Evolutionary conservation across 139 green algal genomes (phyloP), one percentile per base, ranked within the genome.

Genomic region (Trebouxia sp.): DNA sequence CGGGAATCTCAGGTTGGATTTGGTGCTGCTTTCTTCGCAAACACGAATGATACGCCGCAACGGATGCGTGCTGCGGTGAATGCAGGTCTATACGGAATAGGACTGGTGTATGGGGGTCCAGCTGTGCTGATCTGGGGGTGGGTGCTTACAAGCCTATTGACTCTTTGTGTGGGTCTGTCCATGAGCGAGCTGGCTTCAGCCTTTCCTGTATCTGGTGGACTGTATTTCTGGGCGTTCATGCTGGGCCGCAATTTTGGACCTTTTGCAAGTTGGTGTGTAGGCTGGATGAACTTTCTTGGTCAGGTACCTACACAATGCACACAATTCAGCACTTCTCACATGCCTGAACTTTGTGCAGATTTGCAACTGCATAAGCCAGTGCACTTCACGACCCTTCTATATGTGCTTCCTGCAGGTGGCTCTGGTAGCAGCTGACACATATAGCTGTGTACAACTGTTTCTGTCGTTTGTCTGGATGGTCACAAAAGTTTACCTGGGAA

Each of bases 201-300:
- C 6, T 56, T 77, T 24, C 69, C 69, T 4, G 41, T 56, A 7
- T 56, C 41, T 20, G 69, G 69, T 26, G 69, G 69, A 9, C 24
- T 77, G 39, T 77, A 77, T n/a, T 77, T 56, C 42, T 77, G 69
- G 41, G 26, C 41, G 14, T 53, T 77, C 26, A 53, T 77, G 41
- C 38, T 77, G 41, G 69, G 39, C 37, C 26, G 43, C 8, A 28
- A 26, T 8, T 3, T 22, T 6, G 69, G 69, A 9, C 41, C 41
- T 35, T 51, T 51, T 41, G 38, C 69, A 24, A 77, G 69, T 26
- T 77, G 69, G 69, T 41, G 26, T 55, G 69, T 77, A 1, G 42
- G 69, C 3, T 56, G 69, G 69, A 56, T 30, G 22, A 77, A 77
- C 0, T 9, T 56, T 10, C 69, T 77, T 37, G 69, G 69, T 37